Evolutionary conservation across 805 yeast genomes (phyloP), one percentile per base, ranked within the genome.

Genomic region (Pichia scutulata): DNA sequence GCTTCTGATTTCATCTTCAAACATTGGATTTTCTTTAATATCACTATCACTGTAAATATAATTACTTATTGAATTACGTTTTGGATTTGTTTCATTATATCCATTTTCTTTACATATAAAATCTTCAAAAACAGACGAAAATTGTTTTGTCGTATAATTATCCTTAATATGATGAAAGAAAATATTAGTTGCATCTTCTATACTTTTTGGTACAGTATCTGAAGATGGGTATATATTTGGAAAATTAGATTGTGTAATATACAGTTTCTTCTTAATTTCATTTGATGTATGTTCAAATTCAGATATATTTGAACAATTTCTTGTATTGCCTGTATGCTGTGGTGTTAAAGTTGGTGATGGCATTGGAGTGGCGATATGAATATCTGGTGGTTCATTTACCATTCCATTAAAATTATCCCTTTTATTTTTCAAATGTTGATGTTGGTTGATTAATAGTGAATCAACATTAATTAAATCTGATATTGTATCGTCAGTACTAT

Each of bases 301-400:
- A 3, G 64, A 57, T 5, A 60, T 56, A 39, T 59, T 60, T 4
- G 66, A 59, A 44, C 52, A 57, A 43, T 52, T 58, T 36, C 57
- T 48, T n/a, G 60, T 58, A 12, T 52, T 54, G 2, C 69, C 69
- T 0, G 70, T 65, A 41, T 62, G 67, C 39, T 55, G 69, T 1
- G 86, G 85, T 2, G 80, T 72, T 18, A 74, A 61, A 0, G 86
- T 82, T 0, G 96, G 96, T 0, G 95, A 86, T 3, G 96, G 93
- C 1, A 85, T 86, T 0, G 96, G 96, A 0, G 96, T 88, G 0
- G 96, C 90, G 12, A 89, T 75, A 62, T 86, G 90, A 6, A 83
- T 69, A 6, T 69, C 67, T 54, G 63, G 78, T 43, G 56, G 69
- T 22, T 52, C 52, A 39, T 46, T 48, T 18, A 30, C 7, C 37